Base-by-base conservation (phyloP, 73 alveolate genomes). In the Symbiodinium pilosum region DNA sequence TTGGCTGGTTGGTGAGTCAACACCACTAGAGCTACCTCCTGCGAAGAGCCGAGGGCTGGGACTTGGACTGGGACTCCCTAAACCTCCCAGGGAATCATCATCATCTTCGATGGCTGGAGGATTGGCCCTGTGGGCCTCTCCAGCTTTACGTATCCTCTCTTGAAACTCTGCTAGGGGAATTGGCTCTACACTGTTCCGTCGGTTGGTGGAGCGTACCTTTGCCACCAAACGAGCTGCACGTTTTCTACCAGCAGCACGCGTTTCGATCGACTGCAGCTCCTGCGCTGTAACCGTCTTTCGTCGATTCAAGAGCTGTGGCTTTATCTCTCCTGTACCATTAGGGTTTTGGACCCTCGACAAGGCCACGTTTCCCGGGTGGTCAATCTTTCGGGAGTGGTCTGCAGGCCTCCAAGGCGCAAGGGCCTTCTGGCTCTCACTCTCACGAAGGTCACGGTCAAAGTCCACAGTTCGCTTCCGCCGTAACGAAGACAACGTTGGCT, bases 121-220 rank as follows among this genome's bases (percentile, higher is more conserved):
- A 87, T 91, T 71, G 47, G 88, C 97, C 39, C 97, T 36, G 54
- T 40, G 77, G 8, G 97, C 88, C 18, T 91, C 89, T 7, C 89
- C 97, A 32, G 94, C 94, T 36, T 87, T 87, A 43, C 88, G 87
- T 51, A 91, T 91, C 97, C 52, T 41, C 26, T 91, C 97, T 16
- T 91, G 84, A 77, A 91, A 69, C 11, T 43, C 75, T 20, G 97
- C 97, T 52, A 91, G 40, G 34, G 86, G 59, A 39, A 87, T 56
- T 4, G 77, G 52, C 41, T 91, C 89, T 14, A 83, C 81, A 83
- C 89, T 69, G 89, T 91, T 91, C 81, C 97, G 40, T 83, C 94
- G 97, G 32, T 68, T 86, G 42, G 47, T 59, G 7, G 94, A 54
- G 43, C 77, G 47, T 28, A 91, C 77, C 14, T 77, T 43, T 69